Evolutionary conservation across 2,329 filamentous ascomycete species (phyloP), one percentile per base, ranked within the genome.

Genomic region (Apiospora saccharicola): DNA sequence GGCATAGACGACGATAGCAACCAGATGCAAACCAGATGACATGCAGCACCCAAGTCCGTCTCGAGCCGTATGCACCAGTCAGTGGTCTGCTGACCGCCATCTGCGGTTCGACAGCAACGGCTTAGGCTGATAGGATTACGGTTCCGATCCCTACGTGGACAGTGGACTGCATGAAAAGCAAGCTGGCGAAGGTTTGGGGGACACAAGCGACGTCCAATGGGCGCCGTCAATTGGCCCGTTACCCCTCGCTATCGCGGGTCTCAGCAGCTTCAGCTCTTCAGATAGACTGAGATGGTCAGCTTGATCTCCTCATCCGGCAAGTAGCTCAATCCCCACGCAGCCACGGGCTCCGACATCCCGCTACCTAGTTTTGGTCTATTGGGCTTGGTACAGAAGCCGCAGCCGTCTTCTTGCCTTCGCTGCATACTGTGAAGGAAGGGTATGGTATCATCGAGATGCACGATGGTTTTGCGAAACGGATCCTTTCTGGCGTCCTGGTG

Each of bases 141-240:
- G 57, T 37, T 64, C 57, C 57, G 30, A 64, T 64, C 57, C 57
- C n/a, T 41, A 70, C 26, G 49, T 37, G 14, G 37, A 26, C n/a
- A 30, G 68, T 37, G 14, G 37, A 26, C n/a, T 44, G 68, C 68
- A 70, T 70, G 49, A 70, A 51, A 70, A 70, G 68, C 68, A 70
- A 70, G 47, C 34, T 24, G 57, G 30, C 12, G 34, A 64, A 64
- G 34, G 57, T 64, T 64, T 41, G 57, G 57, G 19, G 57, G 57
- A 41, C 13, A n/a, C 57, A 64, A 41, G 34, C 57, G 57, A 41
- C 22, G 57, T 5, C 57, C 57, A 64, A 64, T 64, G 57, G 22
- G 57, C n/a, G 57, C 19, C 34, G 34, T n/a, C 30, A 64, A 41
- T 64, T 41, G 57, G 34, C 34, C 57, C 7, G 8, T n/a, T 64